Evolutionary conservation across 805 yeast species (phyloP).

Genomic region (Candida silvatica): DNA sequence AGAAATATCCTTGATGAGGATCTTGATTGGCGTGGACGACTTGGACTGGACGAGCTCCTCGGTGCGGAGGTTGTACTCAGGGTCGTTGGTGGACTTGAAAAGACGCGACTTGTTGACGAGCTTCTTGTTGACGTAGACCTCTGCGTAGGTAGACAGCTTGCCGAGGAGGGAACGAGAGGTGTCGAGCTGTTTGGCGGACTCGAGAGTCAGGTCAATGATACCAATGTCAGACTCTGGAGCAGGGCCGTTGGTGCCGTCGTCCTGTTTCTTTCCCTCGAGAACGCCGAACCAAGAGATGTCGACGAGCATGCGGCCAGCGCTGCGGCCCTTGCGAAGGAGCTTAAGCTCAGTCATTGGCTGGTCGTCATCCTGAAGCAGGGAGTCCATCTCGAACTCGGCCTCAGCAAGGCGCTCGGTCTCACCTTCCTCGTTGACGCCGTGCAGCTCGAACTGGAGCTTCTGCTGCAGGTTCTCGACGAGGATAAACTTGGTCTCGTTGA

Average conservation of each 20-base stretch:
- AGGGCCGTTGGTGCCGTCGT: slow-evolving; percentile 40
- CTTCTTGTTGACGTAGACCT: slow-evolving; percentile 33
- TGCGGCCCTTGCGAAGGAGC: slow-evolving; percentile 40
- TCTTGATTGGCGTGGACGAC: slow-evolving; percentile 41
- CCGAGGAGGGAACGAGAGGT: slow-evolving; percentile 40
- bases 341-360: slow-evolving; percentile 35
- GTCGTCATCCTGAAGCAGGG: slow-evolving; percentile 46
- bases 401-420: slow-evolving; percentile 45
- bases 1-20: slow-evolving; percentile 55
- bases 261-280: slow-evolving; percentile 32
- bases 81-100: slow-evolving; percentile 61
- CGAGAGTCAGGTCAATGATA: slow-evolving; percentile 54
- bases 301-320: slow-evolving; percentile 51
- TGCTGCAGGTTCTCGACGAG: slow-evolving; percentile 50
- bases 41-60: slow-evolving; percentile 60
- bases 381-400: slow-evolving; percentile 47
- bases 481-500: slow-evolving; percentile 57
- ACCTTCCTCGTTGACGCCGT: slow-evolving; percentile 27
- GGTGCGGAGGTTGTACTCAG: slow-evolving; percentile 56
- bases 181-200: slow-evolving; percentile 54
- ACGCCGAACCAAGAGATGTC: slow-evolving; percentile 46
- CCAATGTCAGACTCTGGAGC: slow-evolving; percentile 63
- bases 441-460: slow-evolving; percentile 45
- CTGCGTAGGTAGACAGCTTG: slow-evolving; percentile 59
- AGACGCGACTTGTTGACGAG: slow-evolving; percentile 46